phyloP scores from a whole-genome alignment of 139 green algal genomes.

The Nannochloris sp. region DNA sequence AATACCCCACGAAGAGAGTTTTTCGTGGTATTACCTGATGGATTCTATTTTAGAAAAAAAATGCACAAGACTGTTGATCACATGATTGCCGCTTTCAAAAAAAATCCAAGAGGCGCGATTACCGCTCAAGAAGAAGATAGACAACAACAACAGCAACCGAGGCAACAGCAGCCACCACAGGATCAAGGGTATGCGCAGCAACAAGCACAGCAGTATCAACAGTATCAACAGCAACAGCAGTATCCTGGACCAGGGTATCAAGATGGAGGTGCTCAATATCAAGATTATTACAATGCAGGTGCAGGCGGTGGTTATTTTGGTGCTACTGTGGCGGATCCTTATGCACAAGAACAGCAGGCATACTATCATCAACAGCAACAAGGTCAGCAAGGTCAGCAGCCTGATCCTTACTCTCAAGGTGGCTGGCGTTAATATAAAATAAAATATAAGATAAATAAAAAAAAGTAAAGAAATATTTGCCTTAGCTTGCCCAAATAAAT shows the following conservation, averaged over 20 bases:
- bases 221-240: slow-evolving; percentile 3
- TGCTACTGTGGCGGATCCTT: not conserved
- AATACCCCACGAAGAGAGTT: slow-evolving; percentile 28
- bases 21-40: slow-evolving; percentile 38
- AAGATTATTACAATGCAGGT: not conserved
- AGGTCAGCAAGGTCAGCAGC: no score
- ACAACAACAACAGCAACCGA: slow-evolving; percentile 1
- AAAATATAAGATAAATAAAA: not conserved
- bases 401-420: no score
- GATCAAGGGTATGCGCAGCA: slow-evolving; percentile 2
- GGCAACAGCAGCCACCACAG: slow-evolving; percentile 2
- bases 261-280: not conserved
- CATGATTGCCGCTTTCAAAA: slow-evolving; percentile 25
- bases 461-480: no score
- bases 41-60: slow-evolving; percentile 20
- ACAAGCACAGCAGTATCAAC: not conserved
- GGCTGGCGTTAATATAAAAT: not conserved
- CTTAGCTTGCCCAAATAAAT: no score
- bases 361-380: not conserved
- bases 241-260: not conserved
- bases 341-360: slow-evolving; percentile 11
- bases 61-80: slow-evolving; percentile 17
- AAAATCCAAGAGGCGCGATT: not conserved
- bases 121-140: not conserved
- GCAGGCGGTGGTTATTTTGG: not conserved